Base-by-base conservation (phyloP, 2,329 filamentous ascomycete genomes). In the Colletotrichum higginsianum region DNA sequence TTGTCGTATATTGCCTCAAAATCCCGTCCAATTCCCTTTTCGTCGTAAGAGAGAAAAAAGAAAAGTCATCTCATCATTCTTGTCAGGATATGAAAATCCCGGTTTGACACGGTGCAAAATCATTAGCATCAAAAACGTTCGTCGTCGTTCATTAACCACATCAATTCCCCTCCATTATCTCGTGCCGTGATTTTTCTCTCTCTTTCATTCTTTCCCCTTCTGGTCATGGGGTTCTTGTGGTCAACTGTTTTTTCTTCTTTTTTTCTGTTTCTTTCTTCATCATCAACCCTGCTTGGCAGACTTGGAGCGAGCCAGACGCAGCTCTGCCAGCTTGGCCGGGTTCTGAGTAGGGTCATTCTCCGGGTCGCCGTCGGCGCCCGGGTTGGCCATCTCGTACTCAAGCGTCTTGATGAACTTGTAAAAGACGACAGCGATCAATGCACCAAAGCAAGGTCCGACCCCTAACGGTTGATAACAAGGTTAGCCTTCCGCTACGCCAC, bases 351-450 rank as follows among this genome's bases (percentile, higher is more conserved):
- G 83, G 74, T 85, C 84, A 57, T 85, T 85, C 30, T 75, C 65
- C 46, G 80, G 78, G 67, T 85, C 84, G 35, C 83, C 84, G 73
- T 86, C 84, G 26, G 84, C 84, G 15, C 83, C 83, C 26, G 84
- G 84, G 72, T 85, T 86, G 13, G 82, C 84, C 82, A 85, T 85
- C 78, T 83, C 81, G 50, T 83, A 83, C 74, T 83, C 81, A 1
- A 83, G 75, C 50, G 79, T 82, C 77, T 83, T 83, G 75, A 83
- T 82, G 74, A 83, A 82, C 66, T 80, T 77, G 68, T 83, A 83
- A 63, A 83, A 83, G 57, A 76, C 62, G 6, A 81, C 80, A 1
- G 81, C 81, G 35, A 83, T 76, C 15, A 82, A 72, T 3, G 81
- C 77, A 7, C 81, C 80, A 18, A 79, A 67, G 21, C 77, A 72